These are phyloP conservation scores for Pseudocercospora fijiensis DNA, from an alignment of 2,329 filamentous ascomycete genomes.

Conservation along the genomic window DNA sequence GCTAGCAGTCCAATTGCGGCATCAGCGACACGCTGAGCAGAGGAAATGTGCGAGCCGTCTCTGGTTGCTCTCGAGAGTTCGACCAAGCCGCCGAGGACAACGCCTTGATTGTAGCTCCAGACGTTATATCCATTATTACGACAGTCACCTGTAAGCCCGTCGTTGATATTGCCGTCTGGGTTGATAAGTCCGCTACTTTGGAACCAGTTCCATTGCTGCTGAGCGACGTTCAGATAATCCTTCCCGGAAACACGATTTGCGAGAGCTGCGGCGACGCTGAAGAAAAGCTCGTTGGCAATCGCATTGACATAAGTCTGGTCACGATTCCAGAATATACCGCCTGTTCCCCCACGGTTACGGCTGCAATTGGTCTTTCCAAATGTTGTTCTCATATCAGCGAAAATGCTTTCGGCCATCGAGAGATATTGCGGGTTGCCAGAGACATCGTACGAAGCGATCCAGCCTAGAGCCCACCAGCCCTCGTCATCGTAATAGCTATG, in stretches of 20 bases:
- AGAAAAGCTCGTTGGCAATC: constrained; percentile 58
- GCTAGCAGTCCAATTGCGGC: constrained; percentile 41
- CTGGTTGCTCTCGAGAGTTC: constrained; percentile 48
- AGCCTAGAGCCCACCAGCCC: constrained; percentile 54
- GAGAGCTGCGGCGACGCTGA: constrained; percentile 55
- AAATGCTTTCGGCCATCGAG: constrained; percentile 49
- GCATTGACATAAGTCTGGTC: constrained; percentile 50
- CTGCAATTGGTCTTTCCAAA: constrained; percentile 44
- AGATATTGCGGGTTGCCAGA: constrained; percentile 49
- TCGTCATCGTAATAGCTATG: constrained; percentile 54
- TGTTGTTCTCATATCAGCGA: constrained; percentile 45
- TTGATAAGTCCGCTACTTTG: constrained; percentile 51
- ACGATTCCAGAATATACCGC: constrained; percentile 51
- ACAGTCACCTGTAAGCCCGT: constrained; percentile 53
- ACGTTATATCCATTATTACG: constrained; percentile 48
- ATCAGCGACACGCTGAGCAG: constrained; percentile 41
- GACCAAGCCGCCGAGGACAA: constrained; percentile 57
- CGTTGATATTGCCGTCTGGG: constrained; percentile 51
- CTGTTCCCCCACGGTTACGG: background rate
- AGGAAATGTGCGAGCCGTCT: constrained; percentile 36
- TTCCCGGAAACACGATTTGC: constrained; percentile 49
- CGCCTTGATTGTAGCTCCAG: constrained; percentile 58
- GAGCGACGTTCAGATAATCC: constrained; percentile 48
- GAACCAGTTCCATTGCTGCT: constrained; percentile 54
- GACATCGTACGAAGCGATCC: constrained; percentile 56